Base-by-base conservation (phyloP, 2,329 filamentous ascomycete genomes). In the Trichoderma gracile region DNA sequence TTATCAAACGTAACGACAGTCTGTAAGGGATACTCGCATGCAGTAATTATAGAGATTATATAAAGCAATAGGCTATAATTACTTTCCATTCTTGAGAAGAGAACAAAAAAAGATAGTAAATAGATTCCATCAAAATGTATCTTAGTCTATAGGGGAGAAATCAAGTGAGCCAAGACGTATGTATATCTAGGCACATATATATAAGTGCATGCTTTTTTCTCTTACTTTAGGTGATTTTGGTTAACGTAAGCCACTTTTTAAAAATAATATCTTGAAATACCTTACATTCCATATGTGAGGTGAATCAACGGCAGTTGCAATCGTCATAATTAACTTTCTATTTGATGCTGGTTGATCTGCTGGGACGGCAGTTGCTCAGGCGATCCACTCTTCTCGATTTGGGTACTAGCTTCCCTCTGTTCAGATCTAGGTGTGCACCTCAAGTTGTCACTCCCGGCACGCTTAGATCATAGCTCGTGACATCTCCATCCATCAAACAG, bases 1-100 rank as follows among this genome's bases (percentile, higher is more conserved):
- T 87, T 66, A 86, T 87, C 69, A 80, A 79, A 68, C 79, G 80
- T 67, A 86, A 86, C 67, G 77, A 82, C 64, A 67, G 71, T 30
- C 71, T 73, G 58, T 79, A 71, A 78, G 53, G 33, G 55, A 47
- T 27, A 30, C 38, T 53, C 30, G 40, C 58, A 38, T 25, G 46
- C 33, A 25, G 58, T 62, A 62, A 62, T 62, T 62, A 62, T 62
- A 62, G 49, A 62, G 25, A 46, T 62, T 62, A 62, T 54, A 50
- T 40, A 54, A 49, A 62, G 58, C 38, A 43, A 33, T 47, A 49
- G 49, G 47, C 45, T 61, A 65, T 62, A 53, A 65, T 61, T 38
- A 58, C 46, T 46, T 38, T 40, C 14, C 46, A 63, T 42, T 57
- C 57, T 49, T 19, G 21, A 6, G 3, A 58, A 14, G 17, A 2